phyloP scores from a whole-genome alignment of 208 protist genomes.

The Acanthamoeba royreba region DNA sequence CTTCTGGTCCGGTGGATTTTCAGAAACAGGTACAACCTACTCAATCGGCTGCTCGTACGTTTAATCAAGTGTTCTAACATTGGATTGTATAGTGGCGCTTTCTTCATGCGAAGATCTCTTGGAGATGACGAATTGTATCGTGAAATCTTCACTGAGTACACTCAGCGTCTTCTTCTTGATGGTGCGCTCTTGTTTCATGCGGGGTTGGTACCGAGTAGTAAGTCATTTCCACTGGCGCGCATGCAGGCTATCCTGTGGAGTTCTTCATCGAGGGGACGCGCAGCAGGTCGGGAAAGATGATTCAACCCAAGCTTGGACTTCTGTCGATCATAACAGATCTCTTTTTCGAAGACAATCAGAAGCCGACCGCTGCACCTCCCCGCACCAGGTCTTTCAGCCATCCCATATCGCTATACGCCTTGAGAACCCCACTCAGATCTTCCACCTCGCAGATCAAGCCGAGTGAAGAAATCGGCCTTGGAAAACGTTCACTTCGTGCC shows the following conservation, averaged over 20 bases:
- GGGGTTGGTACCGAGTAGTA: neutral
- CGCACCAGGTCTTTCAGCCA: neutral
- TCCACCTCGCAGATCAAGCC: neutral
- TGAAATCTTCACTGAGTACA: slow-evolving; percentile 64
- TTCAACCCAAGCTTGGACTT: slow-evolving; percentile 60
- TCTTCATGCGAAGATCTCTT: slow-evolving; percentile 66
- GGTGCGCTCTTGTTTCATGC: neutral
- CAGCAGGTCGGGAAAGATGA: slow-evolving; percentile 64
- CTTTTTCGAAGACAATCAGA: slow-evolving; percentile 51
- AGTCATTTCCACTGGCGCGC: neutral
- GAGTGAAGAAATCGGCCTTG: neutral
- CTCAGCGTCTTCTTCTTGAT: slow-evolving; percentile 54
- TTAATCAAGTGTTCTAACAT: neutral
- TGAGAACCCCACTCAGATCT: neutral
- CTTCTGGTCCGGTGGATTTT: slow-evolving; percentile 56
- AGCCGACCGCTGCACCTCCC: neutral
- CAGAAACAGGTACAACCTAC: neutral
- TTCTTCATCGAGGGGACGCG: slow-evolving; percentile 73
- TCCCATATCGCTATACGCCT: neutral
- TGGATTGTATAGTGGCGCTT: slow-evolving; percentile 51
- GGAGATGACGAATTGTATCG: slow-evolving; percentile 62
- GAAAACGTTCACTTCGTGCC: slow-evolving; percentile 60
- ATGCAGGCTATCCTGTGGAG: slow-evolving; percentile 54
- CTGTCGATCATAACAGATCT: slow-evolving; percentile 54
- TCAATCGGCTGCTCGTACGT: neutral